Evolutionary conservation across 23 red algal genomes (phyloP).

Genomic region (Cyanidioschyzon merolae): DNA sequence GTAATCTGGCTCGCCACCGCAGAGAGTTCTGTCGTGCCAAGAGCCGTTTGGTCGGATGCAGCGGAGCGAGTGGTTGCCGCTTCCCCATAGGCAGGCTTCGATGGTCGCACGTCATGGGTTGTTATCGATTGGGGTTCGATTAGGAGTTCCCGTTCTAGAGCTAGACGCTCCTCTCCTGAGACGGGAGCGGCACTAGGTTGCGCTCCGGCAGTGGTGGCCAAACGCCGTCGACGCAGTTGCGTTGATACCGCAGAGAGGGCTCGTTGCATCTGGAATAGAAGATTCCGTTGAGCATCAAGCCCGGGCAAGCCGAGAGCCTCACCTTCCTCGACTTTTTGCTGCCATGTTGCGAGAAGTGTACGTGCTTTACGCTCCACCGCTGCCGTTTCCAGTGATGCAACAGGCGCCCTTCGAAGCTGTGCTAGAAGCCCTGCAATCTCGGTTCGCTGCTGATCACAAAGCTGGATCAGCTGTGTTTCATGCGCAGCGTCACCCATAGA

Average conservation of each 20-base stretch:
- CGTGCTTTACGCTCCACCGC: not conserved
- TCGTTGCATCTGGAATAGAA: not conserved
- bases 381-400: not conserved
- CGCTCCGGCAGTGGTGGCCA: not conserved
- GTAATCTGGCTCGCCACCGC: not conserved
- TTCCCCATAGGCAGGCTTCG: not conserved
- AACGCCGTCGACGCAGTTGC: not conserved
- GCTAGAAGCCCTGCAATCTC: not conserved
- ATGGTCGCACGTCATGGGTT: not conserved
- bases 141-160: not conserved
- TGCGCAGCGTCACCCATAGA: not conserved
- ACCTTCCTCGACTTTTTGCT: not conserved
- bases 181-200: not conserved
- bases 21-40: not conserved
- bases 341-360: not conserved
- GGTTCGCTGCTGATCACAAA: not conserved
- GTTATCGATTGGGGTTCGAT: not conserved
- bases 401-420: not conserved
- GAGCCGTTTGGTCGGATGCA: not conserved
- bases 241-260: not conserved
- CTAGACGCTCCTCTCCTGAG: not conserved
- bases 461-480: not conserved
- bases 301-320: not conserved
- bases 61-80: not conserved
- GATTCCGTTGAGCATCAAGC: not conserved